Evolutionary conservation across 306 rosid genomes (phyloP).

Genomic region (Malus sylvestris): DNA sequence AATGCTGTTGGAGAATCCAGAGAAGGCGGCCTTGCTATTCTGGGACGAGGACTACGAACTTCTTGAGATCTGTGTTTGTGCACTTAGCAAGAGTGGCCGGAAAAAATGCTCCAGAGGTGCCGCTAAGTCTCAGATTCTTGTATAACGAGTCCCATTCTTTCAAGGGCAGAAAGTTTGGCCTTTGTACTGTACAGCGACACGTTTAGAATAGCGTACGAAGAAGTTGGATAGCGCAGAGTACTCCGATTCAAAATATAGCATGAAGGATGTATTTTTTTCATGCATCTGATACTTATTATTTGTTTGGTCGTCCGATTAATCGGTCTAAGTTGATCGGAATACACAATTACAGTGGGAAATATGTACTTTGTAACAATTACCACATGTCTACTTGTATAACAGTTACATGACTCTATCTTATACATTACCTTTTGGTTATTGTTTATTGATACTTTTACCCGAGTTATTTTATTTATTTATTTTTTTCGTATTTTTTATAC

Average conservation of each 20-base stretch:
- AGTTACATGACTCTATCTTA: background rate
- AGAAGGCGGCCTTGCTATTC: conserved; percentile 54
- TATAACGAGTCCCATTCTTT: conserved; percentile 30
- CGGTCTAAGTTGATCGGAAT: conserved; percentile 10
- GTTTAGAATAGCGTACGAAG: conserved; percentile 17
- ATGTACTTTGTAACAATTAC: background rate
- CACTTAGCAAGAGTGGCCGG: conserved; percentile 74
- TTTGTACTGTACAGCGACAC: conserved; percentile 23
- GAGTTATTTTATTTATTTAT: background rate
- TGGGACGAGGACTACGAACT: conserved; percentile 92
- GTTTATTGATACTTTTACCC: background rate
- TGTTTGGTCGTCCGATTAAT: conserved; percentile 16
- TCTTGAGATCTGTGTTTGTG: conserved; percentile 81
- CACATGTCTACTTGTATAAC: background rate
- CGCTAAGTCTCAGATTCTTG: conserved; percentile 79
- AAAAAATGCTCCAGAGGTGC: conserved; percentile 71
- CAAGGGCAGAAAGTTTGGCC: conserved; percentile 4
- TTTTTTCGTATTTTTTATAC: background rate
- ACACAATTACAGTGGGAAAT: no score
- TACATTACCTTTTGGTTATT: background rate
- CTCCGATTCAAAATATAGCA: background rate
- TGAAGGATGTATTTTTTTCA: conserved; percentile 1
- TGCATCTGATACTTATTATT: background rate
- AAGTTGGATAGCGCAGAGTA: background rate
- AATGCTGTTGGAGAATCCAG: conserved; percentile 83